phyloP scores from a whole-genome alignment of 2,329 filamentous ascomycete species.

The Exophiala lecanii-corni region DNA sequence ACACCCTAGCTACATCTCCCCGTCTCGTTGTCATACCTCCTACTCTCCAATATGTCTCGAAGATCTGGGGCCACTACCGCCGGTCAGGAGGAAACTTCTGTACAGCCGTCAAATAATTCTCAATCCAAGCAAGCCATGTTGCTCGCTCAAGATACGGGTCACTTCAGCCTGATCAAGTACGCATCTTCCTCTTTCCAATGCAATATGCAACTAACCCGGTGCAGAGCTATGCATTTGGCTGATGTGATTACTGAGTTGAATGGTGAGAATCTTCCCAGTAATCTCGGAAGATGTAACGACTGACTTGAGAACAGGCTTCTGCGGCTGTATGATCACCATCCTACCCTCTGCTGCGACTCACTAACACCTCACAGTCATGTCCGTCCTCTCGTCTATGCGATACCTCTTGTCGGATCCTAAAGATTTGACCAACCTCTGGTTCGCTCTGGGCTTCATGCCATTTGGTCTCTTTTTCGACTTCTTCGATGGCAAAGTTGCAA shows the following conservation, averaged over 20 bases:
- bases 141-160: constrained; percentile 43
- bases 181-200: constrained; percentile 19
- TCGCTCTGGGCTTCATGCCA: constrained; percentile 80
- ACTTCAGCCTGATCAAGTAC: constrained; percentile 49
- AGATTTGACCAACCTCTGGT: constrained; percentile 67
- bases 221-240: constrained; percentile 46
- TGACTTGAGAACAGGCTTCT: constrained; percentile 38
- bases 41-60: constrained; percentile 24
- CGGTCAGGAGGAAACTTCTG: constrained; percentile 15
- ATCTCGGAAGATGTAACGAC: not conserved
- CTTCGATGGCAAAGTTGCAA: constrained; percentile 92
- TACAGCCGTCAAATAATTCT: constrained; percentile 29
- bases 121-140: constrained; percentile 48
- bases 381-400: constrained; percentile 88
- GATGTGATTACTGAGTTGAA: constrained; percentile 49
- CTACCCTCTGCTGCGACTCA: constrained; percentile 19
- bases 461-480: constrained; percentile 97
- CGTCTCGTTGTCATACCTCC: too few relatives aligned
- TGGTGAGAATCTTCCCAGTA: constrained; percentile 31
- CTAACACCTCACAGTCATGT: constrained; percentile 61
- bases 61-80: constrained; percentile 20
- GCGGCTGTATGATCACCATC: constrained; percentile 39
- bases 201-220: too few relatives aligned
- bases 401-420: constrained; percentile 75
- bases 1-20: too few relatives aligned